phyloP scores from a whole-genome alignment of 495 filamentous ascomycete genomes.

The Letharia columbiana region DNA sequence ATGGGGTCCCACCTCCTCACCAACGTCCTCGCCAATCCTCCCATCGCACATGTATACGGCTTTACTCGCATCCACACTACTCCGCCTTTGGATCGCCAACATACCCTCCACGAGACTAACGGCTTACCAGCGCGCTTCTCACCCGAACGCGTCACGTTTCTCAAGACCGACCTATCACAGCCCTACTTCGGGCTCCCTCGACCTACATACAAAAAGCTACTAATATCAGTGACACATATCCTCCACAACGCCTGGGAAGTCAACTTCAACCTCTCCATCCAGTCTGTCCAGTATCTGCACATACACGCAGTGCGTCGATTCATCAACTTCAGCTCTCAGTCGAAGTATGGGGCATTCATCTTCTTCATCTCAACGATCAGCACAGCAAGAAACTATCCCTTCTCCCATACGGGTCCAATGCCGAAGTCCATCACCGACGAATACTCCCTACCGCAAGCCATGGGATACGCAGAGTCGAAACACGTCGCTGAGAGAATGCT shows the following conservation, averaged over 20 bases:
- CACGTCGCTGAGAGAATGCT: constrained; percentile 31
- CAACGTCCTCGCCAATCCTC: too few relatives aligned
- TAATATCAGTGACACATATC: constrained; percentile 25
- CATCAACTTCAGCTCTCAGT: constrained; percentile 40
- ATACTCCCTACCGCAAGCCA: background rate
- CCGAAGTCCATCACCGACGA: background rate
- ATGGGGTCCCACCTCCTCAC: too few relatives aligned
- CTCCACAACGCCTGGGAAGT: constrained; percentile 42
- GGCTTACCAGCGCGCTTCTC: background rate
- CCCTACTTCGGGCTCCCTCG: constrained; percentile 22
- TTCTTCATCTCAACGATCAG: constrained; percentile 51
- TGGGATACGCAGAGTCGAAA: constrained; percentile 42
- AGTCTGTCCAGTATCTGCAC: constrained; percentile 30
- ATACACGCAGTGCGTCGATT: constrained; percentile 41
- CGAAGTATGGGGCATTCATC: constrained; percentile 35
- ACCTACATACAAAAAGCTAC: constrained; percentile 19
- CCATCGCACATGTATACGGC: too few relatives aligned
- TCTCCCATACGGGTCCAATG: background rate
- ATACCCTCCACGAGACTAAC: background rate
- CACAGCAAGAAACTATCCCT: constrained; percentile 12
- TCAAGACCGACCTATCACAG: constrained; percentile 19
- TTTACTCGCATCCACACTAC: background rate
- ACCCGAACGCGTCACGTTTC: constrained; percentile 20
- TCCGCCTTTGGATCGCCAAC: background rate
- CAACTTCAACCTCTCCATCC: constrained; percentile 37